Percentiles rank a stretch among this genome's conserved stretches.
Evolutionary conservation across 2,329 filamentous ascomycete species (phyloP).

Genomic region (Tricladium varicosporioides): DNA sequence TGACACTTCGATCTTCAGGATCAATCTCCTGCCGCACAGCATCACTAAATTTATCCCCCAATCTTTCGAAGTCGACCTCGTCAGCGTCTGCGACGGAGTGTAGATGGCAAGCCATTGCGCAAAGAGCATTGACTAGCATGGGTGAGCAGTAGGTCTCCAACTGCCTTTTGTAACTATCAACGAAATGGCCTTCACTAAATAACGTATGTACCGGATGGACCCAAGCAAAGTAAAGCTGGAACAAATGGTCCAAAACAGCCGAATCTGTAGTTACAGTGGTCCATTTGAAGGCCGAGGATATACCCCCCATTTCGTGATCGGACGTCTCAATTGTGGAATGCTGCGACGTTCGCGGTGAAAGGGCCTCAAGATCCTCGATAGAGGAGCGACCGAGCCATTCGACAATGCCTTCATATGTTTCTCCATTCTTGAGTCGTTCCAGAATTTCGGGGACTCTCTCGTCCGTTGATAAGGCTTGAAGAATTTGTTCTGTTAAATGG

Average conservation of each 20-base stretch:
- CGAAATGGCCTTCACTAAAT: conserved; percentile 33
- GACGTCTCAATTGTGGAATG: conserved; percentile 25
- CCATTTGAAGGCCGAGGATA: conserved; percentile 21
- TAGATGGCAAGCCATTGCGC: conserved; percentile 34
- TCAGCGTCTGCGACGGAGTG: conserved; percentile 24
- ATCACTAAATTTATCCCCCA: conserved; percentile 29
- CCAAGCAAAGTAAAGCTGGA: conserved; percentile 36
- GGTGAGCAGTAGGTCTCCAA: conserved; percentile 28
- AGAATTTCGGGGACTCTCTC: conserved; percentile 32
- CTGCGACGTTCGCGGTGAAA: conserved; percentile 28
- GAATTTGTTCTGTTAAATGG: conserved; percentile 30
- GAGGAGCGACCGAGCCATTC: conserved; percentile 28
- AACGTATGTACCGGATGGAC: conserved; percentile 36
- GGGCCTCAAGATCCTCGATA: conserved; percentile 20
- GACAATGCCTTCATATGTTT: conserved; percentile 30
- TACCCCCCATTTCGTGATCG: conserved; percentile 28
- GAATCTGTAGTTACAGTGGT: conserved; percentile 29
- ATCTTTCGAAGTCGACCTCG: conserved; percentile 24
- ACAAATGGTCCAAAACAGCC: conserved; percentile 30
- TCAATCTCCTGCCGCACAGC: conserved; percentile 25
- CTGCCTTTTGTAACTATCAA: conserved; percentile 26
- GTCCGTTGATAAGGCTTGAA: conserved; percentile 29
- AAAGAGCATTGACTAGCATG: conserved; percentile 34
- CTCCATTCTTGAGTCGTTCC: conserved; percentile 29
- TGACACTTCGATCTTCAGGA: conserved; percentile 23